Percentiles rank a stretch among this genome's conserved stretches.
Conservation (phyloP, 2,329 filamentous ascomycete species). For the Colletotrichum truncatum region DNA sequence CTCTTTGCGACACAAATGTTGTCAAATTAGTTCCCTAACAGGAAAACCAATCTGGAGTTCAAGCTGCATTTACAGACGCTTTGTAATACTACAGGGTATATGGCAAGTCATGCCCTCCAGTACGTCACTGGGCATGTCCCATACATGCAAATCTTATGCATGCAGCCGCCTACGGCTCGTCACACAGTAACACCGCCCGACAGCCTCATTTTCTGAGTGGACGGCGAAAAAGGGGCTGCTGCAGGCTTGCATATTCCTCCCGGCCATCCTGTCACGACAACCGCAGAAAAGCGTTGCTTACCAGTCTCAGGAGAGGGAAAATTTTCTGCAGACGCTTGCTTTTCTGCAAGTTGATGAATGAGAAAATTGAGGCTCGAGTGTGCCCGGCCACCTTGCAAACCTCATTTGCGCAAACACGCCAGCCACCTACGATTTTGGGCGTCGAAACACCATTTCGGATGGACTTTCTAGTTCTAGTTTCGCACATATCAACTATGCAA, state of each 20-base stretch:
- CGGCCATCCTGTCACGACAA: constrained; percentile 2
- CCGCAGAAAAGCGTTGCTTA: constrained; percentile 5
- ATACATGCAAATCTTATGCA: neutral
- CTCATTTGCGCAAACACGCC: neutral
- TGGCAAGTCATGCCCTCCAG: neutral
- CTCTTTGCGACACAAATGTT: too few relatives aligned
- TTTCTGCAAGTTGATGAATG: neutral
- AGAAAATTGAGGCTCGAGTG: neutral
- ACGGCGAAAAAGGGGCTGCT: neutral
- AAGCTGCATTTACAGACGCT: neutral
- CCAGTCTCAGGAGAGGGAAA: neutral
- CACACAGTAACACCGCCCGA: constrained; percentile 12
- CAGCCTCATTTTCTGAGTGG: constrained; percentile 17
- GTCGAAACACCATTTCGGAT: neutral
- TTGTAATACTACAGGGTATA: neutral
- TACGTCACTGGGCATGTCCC: constrained; percentile 21
- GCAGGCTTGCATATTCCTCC: neutral
- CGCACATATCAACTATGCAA: neutral
- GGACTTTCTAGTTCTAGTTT: neutral
- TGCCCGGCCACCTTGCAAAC: neutral
- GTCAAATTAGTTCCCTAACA: too few relatives aligned
- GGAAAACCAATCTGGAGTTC: too few relatives aligned
- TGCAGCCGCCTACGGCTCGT: constrained; percentile 16
- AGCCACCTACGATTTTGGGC: neutral
- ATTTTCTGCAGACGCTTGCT: neutral